Base-by-base conservation (phyloP, 306 rosid genomes). In the Cajanus cajan region DNA sequence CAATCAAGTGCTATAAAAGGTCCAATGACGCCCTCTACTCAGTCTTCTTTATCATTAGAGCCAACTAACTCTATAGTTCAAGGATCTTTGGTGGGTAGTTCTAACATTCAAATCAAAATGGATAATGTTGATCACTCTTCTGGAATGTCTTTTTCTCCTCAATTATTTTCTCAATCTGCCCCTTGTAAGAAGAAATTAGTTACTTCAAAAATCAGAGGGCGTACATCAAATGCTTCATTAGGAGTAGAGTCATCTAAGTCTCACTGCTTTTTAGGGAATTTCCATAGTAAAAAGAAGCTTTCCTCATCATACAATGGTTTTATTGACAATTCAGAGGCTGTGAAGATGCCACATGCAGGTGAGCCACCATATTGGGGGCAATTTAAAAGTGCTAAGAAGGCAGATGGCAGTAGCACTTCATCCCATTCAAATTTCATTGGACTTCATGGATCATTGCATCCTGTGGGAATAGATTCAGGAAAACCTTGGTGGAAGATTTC, bases 181-280 rank as follows among this genome's bases (percentile, higher is more conserved):
- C 85, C 68, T 62, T 78, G 51, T 59, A 87, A 78, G 82, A 86
- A 81, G 85, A 87, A 88, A 74, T 55, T 81, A 68, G 31, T 75
- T 85, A 21, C 76, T 80, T 69, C 80, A 31, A 85, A 79, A 36
- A 82, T 41, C 34, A 71, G 71, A 71, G 89, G 74, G 50, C 64
- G 73, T 78, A 75, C 66, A 45, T 57, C 16, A 5, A 74, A 22
- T 57, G 47, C 73, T 69, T 74, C 89, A 22, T 70, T 55, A 34
- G 91, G 90, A 57, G 67, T 41, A 58, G 85, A 81, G 62, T 73
- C 87, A 50, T 88, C 89, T 33, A 87, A 84, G 77, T 64, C 89
- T 70, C 83, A 68, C 47, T 65, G 86, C 90, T 76, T 33, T 72
- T 61, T 68, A 4, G 91, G 84, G 78, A 73, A 84, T 73, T 83